Evolutionary conservation across 2,329 filamentous ascomycete genomes (phyloP), one percentile per base, ranked within the genome.

Genomic region (Neocatenulostroma microsporum): DNA sequence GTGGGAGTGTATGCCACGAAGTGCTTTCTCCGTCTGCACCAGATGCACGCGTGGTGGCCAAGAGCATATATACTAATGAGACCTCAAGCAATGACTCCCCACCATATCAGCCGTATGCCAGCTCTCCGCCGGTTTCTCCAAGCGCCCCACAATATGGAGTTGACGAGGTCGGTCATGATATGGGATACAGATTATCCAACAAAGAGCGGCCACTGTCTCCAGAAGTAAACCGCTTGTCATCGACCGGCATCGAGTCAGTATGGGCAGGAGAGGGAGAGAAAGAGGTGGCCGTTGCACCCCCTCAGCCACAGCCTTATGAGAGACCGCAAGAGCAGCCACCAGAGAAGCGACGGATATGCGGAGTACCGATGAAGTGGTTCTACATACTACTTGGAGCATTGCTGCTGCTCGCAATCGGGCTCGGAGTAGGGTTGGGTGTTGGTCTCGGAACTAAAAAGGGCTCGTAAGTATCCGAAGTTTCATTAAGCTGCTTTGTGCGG

Each of bases 371-470:
- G 17, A 28, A 39, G 21, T 41, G 39, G 36, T 47, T 57, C 17
- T 47, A 42, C 19, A n/a, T 41, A 4, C 24, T 54, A 8, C n/a
- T 55, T 1, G 42, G 34, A 11, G 25, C 46, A 3, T 30, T 59
- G 8, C 6, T 62, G 3, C 35, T 58, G 23, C 45, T 53, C 26
- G 42, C 57, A 1, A 38, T 64, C 23, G 54, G 51, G 4, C 45
- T 65, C 8, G 62, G 47, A 2, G 52, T 61, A 6, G 62, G 56
- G 4, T 47, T 64, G 6, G 60, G 60, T 21, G 54, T 58, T 10
- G 62, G 62, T 4, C 44, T 64, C 11, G 60, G 55, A 13, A 56
- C 53, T 19, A 57, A 55, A 25, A 36, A 49, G 4, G 38, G 49
- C 13, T 37, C 24, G 46, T 49, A 44, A 45, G 41, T n/a, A n/a